Conservation (phyloP, 768 basidiomycete genomes). For the Glaciozyma antarctica region DNA sequence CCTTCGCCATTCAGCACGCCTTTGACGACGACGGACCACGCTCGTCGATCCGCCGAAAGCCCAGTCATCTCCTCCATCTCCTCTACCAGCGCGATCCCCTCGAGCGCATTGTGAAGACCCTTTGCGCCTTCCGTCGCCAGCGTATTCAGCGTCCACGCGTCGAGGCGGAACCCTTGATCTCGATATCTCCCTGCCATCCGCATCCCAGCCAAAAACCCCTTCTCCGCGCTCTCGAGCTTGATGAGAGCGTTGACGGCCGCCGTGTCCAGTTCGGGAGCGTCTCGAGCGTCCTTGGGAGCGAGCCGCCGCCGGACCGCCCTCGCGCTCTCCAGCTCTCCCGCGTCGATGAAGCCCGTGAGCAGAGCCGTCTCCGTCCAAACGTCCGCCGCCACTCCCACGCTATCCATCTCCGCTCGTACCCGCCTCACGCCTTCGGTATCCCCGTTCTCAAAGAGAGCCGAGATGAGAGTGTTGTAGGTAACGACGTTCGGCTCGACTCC, state of each 20-base stretch:
- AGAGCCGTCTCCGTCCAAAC: conserved; percentile 23
- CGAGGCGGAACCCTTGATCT: neutral
- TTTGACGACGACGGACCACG: conserved; percentile 15
- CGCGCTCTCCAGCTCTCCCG: conserved; percentile 18
- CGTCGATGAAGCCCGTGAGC: conserved; percentile 19
- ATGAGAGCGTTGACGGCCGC: conserved; percentile 20
- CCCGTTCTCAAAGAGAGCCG: conserved; percentile 13
- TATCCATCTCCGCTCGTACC: conserved; percentile 8
- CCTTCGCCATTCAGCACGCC: neutral
- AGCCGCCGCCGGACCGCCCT: conserved; percentile 7
- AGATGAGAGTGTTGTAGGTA: conserved; percentile 26
- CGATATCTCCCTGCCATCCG: neutral
- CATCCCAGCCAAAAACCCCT: conserved; percentile 6
- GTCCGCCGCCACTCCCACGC: conserved; percentile 7
- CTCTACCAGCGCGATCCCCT: conserved; percentile 13
- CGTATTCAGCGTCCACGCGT: conserved; percentile 15
- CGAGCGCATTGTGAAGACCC: neutral
- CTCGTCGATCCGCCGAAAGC: neutral
- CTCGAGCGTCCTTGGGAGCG: neutral
- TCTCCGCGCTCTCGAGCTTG: conserved; percentile 9
- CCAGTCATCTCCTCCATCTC: conserved; percentile 8
- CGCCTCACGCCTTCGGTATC: conserved; percentile 6
- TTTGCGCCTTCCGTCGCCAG: conserved; percentile 4
- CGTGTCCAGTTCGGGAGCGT: neutral
- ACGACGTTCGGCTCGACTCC: conserved; percentile 15